phyloP scores from a whole-genome alignment of 192 early-diverging fungal species.

The Lunasporangiospora selenospora region DNA sequence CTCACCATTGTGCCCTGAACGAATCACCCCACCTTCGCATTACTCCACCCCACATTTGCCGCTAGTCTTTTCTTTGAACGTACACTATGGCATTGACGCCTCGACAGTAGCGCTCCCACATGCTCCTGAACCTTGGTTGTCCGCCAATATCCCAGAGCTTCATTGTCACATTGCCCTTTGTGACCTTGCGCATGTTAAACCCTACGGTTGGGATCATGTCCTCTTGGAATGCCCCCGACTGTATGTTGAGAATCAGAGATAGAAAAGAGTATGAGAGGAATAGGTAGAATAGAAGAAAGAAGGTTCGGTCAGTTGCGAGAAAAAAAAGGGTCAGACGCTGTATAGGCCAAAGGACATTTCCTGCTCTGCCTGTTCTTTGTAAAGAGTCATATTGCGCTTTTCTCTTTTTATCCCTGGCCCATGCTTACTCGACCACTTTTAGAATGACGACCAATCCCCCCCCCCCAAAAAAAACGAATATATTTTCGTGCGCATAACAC shows the following conservation, averaged over 20 bases:
- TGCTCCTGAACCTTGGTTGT: constrained; percentile 95
- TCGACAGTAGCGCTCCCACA: constrained; percentile 91
- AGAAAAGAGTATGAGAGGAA: too few species aligned
- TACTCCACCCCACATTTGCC: too few species aligned
- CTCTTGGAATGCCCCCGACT: constrained; percentile 83
- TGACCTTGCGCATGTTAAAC: constrained; percentile 98
- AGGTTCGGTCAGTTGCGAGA: neutral
- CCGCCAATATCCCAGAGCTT: constrained; percentile 99
- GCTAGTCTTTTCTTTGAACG: too few species aligned
- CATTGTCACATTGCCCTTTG: constrained; percentile 95
- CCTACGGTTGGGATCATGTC: constrained; percentile 98
- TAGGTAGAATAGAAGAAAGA: neutral
- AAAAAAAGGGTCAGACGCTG: neutral
- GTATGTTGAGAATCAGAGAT: neutral
- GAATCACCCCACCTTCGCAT: too few species aligned
- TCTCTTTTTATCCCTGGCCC: neutral
- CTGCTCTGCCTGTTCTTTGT: neutral
- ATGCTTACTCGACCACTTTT: neutral
- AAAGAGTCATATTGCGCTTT: neutral
- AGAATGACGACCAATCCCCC: neutral
- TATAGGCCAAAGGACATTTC: neutral
- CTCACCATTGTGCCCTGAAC: too few species aligned
- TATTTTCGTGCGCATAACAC: neutral
- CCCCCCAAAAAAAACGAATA: neutral
- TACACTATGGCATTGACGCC: constrained; percentile 99